Conservation (phyloP, 495 filamentous ascomycete genomes). For the Acidiella bohemica region DNA sequence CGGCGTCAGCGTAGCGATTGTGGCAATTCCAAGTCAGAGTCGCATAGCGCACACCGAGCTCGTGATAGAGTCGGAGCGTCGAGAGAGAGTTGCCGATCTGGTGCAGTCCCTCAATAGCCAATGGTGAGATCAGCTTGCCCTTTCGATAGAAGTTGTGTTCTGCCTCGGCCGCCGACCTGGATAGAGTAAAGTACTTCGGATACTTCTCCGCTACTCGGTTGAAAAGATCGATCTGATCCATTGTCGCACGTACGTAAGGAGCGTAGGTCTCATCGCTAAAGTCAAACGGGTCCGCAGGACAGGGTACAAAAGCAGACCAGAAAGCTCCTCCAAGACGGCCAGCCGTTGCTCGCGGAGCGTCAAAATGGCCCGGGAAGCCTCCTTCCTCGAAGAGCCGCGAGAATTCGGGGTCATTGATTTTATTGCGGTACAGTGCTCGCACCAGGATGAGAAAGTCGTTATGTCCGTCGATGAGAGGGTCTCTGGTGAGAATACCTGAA, state of each 20-base stretch:
- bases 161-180: conserved; percentile 44
- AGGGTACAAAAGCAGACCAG: conserved; percentile 78
- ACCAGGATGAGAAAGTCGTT: conserved; percentile 74
- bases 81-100: conserved; percentile 81
- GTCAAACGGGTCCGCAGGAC: conserved; percentile 56
- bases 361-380: conserved; percentile 56
- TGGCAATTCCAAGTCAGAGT: conserved; percentile 92
- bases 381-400: conserved; percentile 53
- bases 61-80: conserved; percentile 59
- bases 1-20: conserved; percentile 79
- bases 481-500: too few relatives aligned
- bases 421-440: conserved; percentile 53
- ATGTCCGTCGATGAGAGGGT: conserved; percentile 84
- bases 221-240: conserved; percentile 76
- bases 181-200: conserved; percentile 52
- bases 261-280: conserved; percentile 62
- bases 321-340: conserved; percentile 64
- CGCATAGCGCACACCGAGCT: conserved; percentile 76
- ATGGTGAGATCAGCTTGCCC: conserved; percentile 51
- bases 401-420: conserved; percentile 65
- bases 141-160: conserved; percentile 34
- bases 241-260: conserved; percentile 50
- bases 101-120: conserved; percentile 85
- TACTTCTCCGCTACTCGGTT: conserved; percentile 53
- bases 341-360: conserved; percentile 50